Evolutionary conservation across 768 basidiomycete genomes (phyloP), one percentile per base, ranked within the genome.

Genomic region (Phaeolepiota aurea): DNA sequence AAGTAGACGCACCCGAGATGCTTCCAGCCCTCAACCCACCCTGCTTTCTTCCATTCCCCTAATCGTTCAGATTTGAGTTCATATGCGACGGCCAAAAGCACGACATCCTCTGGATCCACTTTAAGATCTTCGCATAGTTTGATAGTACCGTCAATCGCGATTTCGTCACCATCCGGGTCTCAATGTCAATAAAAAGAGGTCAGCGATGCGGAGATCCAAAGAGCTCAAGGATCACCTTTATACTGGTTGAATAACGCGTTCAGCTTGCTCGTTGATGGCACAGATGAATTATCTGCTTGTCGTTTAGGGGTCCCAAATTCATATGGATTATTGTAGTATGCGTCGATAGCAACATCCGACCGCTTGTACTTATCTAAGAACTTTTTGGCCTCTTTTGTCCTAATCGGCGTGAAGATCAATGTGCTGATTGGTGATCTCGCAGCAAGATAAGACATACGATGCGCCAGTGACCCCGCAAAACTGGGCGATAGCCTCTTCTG

Each of bases 21-120:
- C 58, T 79, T 84, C 88, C 89, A 90, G 1, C 88, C 89, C 0
- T 87, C 83, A 23, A 76, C 50, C 87, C 87, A 93, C 0, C 77
- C 81, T 44, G 74, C 64, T 47, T 64, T 71, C 21, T 65, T 68
- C 81, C 88, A 94, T 43, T 72, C 67, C 1, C 85, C 88, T 38
- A 93, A 65, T 44, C 64, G 52, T 0, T 82, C 83, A 3, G 85
- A 85, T 53, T 84, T 81, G 18, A 90, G 71, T 51, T 90, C 86
- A 51, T 71, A 87, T 5, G 89, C 90, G 30, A 94, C 64, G 3
- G 84, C 77, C 32, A 93, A 72, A 38, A 93, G 65, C 5, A 89
- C 86, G 16, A 87, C 80, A 50, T 92, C 86, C 47, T 88, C 87
- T 1, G 82, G 83, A 49, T 86, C 66, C 12, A 87, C 77, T 1